Evolutionary conservation across 441 rosid species (phyloP).

Genomic region (Euphorbia schlechtendalii): DNA sequence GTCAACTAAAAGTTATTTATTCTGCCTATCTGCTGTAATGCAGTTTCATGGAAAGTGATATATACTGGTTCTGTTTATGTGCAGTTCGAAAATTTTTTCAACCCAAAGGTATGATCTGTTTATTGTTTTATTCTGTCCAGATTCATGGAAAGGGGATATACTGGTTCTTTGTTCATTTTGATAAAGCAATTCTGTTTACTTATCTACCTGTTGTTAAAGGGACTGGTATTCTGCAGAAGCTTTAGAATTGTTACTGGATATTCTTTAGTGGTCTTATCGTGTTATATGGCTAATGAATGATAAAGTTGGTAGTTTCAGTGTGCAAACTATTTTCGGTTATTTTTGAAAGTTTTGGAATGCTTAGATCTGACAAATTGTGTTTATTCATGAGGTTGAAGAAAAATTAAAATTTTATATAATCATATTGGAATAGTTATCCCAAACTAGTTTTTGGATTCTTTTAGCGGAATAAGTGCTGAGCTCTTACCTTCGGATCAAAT

Average conservation of each 20-base stretch:
- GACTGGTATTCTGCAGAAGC: neutral
- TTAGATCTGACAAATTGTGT: neutral
- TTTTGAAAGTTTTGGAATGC: neutral
- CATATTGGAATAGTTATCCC: neutral
- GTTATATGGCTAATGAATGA: neutral
- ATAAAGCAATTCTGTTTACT: too few species aligned
- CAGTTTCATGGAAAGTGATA: too few species aligned
- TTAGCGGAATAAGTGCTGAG: neutral
- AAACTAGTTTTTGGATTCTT: neutral
- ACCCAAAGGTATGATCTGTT: too few species aligned
- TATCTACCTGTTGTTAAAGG: neutral
- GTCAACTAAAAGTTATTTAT: constrained; percentile 11
- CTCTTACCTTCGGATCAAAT: neutral
- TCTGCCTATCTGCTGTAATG: too few species aligned
- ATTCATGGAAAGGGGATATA: too few species aligned
- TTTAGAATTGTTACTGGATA: neutral
- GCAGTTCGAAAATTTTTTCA: too few species aligned
- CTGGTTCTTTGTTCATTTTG: too few species aligned
- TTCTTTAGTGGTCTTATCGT: neutral
- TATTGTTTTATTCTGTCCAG: too few species aligned
- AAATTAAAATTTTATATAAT: neutral
- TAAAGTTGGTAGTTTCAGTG: neutral
- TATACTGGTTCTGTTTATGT: too few species aligned
- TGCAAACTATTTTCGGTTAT: neutral
- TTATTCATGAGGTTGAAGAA: neutral